Base-by-base conservation (phyloP, 2,329 filamentous ascomycete genomes). In the Plenodomus lindquistii region DNA sequence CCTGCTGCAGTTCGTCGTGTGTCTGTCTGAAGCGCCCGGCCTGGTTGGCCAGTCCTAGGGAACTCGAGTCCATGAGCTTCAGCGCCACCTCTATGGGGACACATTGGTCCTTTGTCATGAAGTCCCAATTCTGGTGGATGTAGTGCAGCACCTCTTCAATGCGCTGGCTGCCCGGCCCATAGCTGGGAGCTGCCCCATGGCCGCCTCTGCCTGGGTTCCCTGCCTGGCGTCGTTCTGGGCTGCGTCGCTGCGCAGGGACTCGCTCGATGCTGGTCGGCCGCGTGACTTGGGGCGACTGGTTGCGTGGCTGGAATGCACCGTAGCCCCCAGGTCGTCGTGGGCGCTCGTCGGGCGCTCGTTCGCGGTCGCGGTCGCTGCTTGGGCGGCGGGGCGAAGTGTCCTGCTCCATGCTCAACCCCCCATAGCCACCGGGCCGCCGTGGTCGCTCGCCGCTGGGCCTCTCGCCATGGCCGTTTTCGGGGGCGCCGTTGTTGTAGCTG, bases 41-140 rank as follows among this genome's bases (percentile, higher is more conserved):
- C 63, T 95, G 90, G 70, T 91, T 87, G 39, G 93, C 93, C 54
- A 94, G 85, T 17, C 94, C 94, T 46, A 99, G 85, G 4, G 93
- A 97, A 77, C 92, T 97, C 42, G 84, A 85, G 74, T 99, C 94
- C 76, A 97, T 89, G 55, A 99, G 81, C 74, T 97, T 92, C 39
- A 99, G 81, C n/a, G 93, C 91, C 43, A 97, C 84, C 72, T 97
- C 92, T 29, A 97, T 91, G 2, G 94, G 94, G 24, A 97, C 85
- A 68, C 92, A 97, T 66, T 94, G 87, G 54, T 87, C 87, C 62
- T 88, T 82, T 56, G 89, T 90, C 88, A 99, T 94, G 60, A 91
- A 88, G 37, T 89, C 87, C 93, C 94, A 99, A 67, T 96, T 91
- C 48, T 82, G 77, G 68, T 92, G 86, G 65, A 99, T 96, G 59